Percentiles rank a stretch among this genome's conserved stretches.
Conservation (phyloP, 371 early-diverging fungal species). For the Capillidium heterosporum region DNA sequence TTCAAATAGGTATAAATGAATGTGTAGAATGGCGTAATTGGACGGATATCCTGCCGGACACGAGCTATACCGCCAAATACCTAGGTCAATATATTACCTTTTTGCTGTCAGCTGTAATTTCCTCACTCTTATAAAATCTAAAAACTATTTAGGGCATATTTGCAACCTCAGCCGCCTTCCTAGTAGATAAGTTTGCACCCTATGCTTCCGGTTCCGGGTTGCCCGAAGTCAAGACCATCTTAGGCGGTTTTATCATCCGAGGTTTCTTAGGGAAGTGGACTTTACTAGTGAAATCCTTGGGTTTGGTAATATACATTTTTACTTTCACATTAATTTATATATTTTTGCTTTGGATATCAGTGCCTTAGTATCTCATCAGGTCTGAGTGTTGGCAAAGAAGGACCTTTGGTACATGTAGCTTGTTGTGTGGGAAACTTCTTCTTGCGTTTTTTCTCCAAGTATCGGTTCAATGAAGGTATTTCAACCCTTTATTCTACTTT, state of each 20-base stretch:
- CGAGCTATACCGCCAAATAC: neutral
- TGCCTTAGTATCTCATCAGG: slow-evolving; percentile 46
- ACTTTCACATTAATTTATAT: neutral
- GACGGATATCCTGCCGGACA: slow-evolving; percentile 4
- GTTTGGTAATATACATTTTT: slow-evolving; percentile 20
- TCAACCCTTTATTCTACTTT: too few species aligned
- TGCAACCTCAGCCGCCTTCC: slow-evolving; percentile 19
- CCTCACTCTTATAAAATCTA: neutral
- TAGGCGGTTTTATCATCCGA: slow-evolving; percentile 67
- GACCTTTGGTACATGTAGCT: slow-evolving; percentile 61
- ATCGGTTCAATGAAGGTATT: slow-evolving; percentile 39
- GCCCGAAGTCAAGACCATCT: slow-evolving; percentile 68
- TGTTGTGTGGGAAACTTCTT: slow-evolving; percentile 62
- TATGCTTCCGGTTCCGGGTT: slow-evolving; percentile 66
- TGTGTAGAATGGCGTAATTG: slow-evolving; percentile 31
- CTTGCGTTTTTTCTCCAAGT: slow-evolving; percentile 52
- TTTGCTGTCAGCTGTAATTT: slow-evolving; percentile 5
- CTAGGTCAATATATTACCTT: slow-evolving; percentile 1
- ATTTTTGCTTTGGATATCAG: neutral
- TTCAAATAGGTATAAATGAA: slow-evolving; percentile 10
- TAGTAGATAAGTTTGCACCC: slow-evolving; percentile 48
- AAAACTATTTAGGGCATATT: slow-evolving; percentile 17
- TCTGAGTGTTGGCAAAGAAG: slow-evolving; percentile 62
- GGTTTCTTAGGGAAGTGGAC: slow-evolving; percentile 55
- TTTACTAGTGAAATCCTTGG: slow-evolving; percentile 45